Evolutionary conservation across 208 protist genomes (phyloP), one percentile per base, ranked within the genome.

Genomic region (Porcisia deanei): DNA sequence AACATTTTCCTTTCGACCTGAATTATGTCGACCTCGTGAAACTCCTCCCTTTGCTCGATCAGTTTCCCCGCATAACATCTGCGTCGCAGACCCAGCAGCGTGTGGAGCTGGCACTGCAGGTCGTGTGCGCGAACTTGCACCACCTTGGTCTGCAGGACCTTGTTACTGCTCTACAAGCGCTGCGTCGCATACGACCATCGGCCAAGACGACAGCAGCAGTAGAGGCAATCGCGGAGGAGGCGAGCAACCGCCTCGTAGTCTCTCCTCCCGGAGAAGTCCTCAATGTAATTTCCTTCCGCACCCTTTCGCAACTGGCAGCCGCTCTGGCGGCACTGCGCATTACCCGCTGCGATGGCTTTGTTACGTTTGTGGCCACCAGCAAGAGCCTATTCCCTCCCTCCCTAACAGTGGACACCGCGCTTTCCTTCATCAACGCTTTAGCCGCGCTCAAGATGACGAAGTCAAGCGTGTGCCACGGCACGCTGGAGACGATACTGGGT

Each of bases 291-390:
- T 74, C 86, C 10, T 86, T 91, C 68, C 45, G 65, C 18, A 75
- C 73, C 37, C 64, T 95, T 25, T 71, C 89, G 7, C 80, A 87
- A 39, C 73, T 95, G 9, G 85, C 88, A n/a, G 81, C 80, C 20
- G 70, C 88, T 34, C 65, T 95, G 22, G 84, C 71, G 25, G 84
- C 86, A 0, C 87, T 92, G 80, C 88, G 88, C 60, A 77, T 92
- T 18, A 85, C 84, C 34, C 77, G 77, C 43, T 93, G 87, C 73
- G 75, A 72, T 20, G 88, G 84, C 22, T 93, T 93, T 59, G 61
- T 85, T 1, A 72, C n/a, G 8, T 90, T 88, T 63, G 71, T 95
- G n/a, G 43, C 45, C 37, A 52, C 58, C 16, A 12, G 76, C 37
- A 63, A 59, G 1, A 61, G 80, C 16, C 70, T 57, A 12, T 68